A percentile compares a stretch with the other conserved stretches of the same genome.
These are phyloP conservation scores for Salvia rosmarinus DNA, from an alignment of 257 asterid genomes.

Conservation along the genomic window DNA sequence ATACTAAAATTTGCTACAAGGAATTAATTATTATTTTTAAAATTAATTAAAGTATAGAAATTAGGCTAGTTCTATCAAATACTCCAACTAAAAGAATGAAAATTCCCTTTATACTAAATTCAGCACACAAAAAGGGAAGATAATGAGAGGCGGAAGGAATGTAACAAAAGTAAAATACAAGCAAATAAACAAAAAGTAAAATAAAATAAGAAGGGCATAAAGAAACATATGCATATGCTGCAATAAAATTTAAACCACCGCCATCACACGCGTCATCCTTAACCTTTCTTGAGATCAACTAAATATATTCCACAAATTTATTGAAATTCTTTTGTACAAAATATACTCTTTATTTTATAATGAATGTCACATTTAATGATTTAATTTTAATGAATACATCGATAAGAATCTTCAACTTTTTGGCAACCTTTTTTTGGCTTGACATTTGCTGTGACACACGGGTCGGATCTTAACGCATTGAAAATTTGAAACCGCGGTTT, in stretches of 20 bases:
- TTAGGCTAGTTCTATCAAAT: neutral
- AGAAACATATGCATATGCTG: slow-evolving; percentile 5
- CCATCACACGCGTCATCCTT: slow-evolving; percentile 31
- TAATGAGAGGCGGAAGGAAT: neutral
- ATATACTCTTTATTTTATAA: neutral
- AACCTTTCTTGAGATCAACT: neutral
- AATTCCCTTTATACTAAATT: neutral
- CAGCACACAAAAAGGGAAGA: neutral
- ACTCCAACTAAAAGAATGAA: neutral
- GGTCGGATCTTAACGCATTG: neutral
- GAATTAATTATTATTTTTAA: too few species aligned
- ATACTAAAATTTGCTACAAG: too few species aligned
- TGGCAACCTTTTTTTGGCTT: neutral
- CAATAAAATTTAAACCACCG: slow-evolving; percentile 24
- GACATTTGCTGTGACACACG: neutral
- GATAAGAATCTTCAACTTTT: slow-evolving; percentile 36
- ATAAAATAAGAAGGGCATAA: neutral
- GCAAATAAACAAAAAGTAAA: neutral
- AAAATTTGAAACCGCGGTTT: too few species aligned
- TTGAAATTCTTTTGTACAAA: too few species aligned
- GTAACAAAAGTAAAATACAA: neutral
- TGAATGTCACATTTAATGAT: slow-evolving; percentile 13
- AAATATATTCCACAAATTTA: neutral
- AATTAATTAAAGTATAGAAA: neutral
- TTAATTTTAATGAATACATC: slow-evolving; percentile 17